Evolutionary conservation across 306 rosid species (phyloP), one percentile per base, ranked within the genome.

Genomic region (Prosopis cineraria): DNA sequence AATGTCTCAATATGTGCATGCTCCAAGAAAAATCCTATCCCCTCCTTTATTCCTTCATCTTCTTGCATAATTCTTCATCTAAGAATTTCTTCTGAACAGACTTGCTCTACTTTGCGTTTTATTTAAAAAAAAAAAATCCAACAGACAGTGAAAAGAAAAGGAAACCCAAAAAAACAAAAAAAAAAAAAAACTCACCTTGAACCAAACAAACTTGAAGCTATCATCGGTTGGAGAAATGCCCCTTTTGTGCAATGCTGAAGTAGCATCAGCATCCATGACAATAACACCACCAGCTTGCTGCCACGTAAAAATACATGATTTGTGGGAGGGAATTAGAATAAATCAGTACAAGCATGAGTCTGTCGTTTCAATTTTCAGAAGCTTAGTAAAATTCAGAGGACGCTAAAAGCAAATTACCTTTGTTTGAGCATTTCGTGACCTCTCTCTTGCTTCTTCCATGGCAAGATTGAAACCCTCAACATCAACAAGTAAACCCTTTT

Each of bases 281-380:
- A 93, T 90, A 72, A 91, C 87, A 59, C 97, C 99, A 63, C 96
- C 99, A 64, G 89, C 93, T 95, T 93, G 97, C 99, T 95, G 90
- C 77, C 78, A 80, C 25, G 79, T 41, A 76, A 60, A 78, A 81
- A 65, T 58, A 58, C 29, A 75, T 2, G 14, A 58, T 25, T 34
- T 55, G 58, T 36, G 68, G 43, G 34, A 48, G 74, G 60, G 27
- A 5, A 29, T 56, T 74, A 74, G 65, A 78, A 68, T 10, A 56
- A 62, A 74, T 14, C 12, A 29, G 33, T 24, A 31, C 71, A 33
- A 74, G n/a, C 30, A 40, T 25, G 30, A 40, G 30, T 19, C 30
- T 1, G 30, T 12, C 33, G 39, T 29, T 75, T 75, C 22, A 75
- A 47, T 31, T 31, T 45, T 20, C 48, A 25, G 22, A 11, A 67